Base-by-base conservation (phyloP, 2,329 filamentous ascomycete genomes). In the Zymoseptoria passerinii region DNA sequence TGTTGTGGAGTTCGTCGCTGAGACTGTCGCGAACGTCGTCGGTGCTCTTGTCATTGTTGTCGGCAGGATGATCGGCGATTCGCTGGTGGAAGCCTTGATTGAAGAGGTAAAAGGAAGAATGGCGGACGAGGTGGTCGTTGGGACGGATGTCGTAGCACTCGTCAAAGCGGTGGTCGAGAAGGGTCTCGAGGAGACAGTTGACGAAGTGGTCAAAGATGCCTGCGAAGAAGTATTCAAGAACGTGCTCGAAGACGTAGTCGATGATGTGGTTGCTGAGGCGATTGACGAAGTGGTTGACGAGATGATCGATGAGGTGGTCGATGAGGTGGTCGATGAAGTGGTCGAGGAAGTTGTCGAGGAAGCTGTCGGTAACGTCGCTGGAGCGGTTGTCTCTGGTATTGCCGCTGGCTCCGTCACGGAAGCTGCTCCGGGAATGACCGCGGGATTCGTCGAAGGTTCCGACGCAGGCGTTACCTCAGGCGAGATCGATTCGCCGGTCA, bases 401-500 rank as follows among this genome's bases (percentile, higher is more conserved):
- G 35, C 13, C 35, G 35, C 13, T 5, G 35, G 35, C 16, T 44
- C 35, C 13, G 35, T 44, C 35, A 44, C 35, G 16, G 35, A 5
- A 13, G n/a, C 35, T 44, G 35, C 5, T 16, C 5, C 13, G 6
- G 35, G 35, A 44, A 44, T 40, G 2, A 6, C 35, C 13, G 10
- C 35, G n/a, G 35, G 35, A 44, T 16, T 16, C 35, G 35, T 44
- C 35, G 35, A 44, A 16, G 13, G 35, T 44, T 13, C 35, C 35
- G 35, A 16, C 13, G 35, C 4, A 6, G n/a, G 35, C 13, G 35
- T 44, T 16, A 4, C n/a, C 35, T 44, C 35, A 44, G n/a, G 13
- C 13, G 35, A 44, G 35, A 6, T 44, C 28, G 44, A 28, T 50
- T 54, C 28, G 53, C 57, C 60, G 44, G 57, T 54, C 13, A 56